A percentile compares a stretch with the other conserved stretches of the same genome.
These are phyloP conservation scores for Metarhizium brunneum DNA, from an alignment of 2,329 filamentous ascomycete species.

Conservation along the genomic window DNA sequence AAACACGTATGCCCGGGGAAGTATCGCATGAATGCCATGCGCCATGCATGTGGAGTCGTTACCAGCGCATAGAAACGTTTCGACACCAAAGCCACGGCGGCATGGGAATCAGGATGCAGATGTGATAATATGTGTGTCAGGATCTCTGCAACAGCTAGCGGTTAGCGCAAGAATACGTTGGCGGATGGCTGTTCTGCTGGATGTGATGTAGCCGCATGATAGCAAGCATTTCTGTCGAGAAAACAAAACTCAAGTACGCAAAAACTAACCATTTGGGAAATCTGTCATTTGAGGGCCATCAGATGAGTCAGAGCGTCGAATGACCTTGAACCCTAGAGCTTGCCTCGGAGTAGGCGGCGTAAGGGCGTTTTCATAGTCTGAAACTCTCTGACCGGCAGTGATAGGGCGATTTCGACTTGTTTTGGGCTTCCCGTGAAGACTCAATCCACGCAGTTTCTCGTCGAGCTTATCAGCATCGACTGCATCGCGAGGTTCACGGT, in stretches of 20 bases:
- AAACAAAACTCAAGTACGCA: neutral
- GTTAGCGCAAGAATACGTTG: constrained; percentile 9
- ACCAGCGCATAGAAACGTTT: constrained; percentile 79
- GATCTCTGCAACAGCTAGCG: constrained; percentile 53
- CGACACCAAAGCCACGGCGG: constrained; percentile 75
- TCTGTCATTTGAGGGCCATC: constrained; percentile 37
- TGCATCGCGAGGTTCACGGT: constrained; percentile 18
- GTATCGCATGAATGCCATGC: constrained; percentile 81
- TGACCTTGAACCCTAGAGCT: constrained; percentile 45
- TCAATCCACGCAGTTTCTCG: constrained; percentile 45
- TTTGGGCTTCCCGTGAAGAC: constrained; percentile 19
- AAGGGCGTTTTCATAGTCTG: constrained; percentile 52
- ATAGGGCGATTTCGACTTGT: constrained; percentile 18
- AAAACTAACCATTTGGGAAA: constrained; percentile 71
- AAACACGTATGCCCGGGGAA: constrained; percentile 62
- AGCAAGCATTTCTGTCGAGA: neutral
- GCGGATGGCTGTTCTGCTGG: neutral
- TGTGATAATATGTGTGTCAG: constrained; percentile 87
- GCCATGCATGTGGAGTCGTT: constrained; percentile 88
- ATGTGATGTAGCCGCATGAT: neutral
- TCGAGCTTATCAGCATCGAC: constrained; percentile 36
- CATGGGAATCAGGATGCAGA: constrained; percentile 75
- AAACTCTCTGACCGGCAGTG: constrained; percentile 43
- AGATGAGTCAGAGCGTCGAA: constrained; percentile 34
- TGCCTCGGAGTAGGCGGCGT: constrained; percentile 37